A percentile compares a stretch with the other conserved stretches of the same genome.
Conservation (phyloP, 257 asterid species). For the Fraxinus quadrangulata region DNA sequence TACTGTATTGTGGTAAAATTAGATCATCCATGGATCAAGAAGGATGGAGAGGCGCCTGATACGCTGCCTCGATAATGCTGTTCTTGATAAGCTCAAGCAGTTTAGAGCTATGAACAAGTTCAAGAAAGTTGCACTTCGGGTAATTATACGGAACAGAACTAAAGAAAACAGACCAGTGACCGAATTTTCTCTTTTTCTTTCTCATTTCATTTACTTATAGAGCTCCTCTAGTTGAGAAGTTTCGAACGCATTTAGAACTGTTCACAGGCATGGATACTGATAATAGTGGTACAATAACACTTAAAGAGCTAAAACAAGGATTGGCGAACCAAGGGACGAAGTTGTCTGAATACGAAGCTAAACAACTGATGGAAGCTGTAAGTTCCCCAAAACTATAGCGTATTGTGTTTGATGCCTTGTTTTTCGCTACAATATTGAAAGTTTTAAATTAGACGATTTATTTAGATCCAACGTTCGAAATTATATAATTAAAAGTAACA, state of each 20-base stretch:
- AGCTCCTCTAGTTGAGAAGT: background rate
- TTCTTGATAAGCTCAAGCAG: constrained; percentile 63
- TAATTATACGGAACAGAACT: constrained; percentile 10
- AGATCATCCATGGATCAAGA: constrained; percentile 86
- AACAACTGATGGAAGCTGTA: constrained; percentile 78
- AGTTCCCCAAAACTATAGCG: constrained; percentile 17
- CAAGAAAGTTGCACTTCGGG: constrained; percentile 75
- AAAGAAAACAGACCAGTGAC: background rate
- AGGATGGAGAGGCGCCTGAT: constrained; percentile 80
- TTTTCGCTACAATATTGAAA: too few species aligned
- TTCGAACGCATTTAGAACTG: background rate
- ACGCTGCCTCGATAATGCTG: constrained; percentile 73
- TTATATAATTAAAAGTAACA: too few species aligned
- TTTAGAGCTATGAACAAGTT: constrained; percentile 76
- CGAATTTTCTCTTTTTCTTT: background rate
- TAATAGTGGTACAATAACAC: constrained; percentile 70
- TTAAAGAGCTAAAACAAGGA: constrained; percentile 69
- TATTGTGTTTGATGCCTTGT: background rate
- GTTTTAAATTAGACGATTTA: too few species aligned
- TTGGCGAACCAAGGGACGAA: constrained; percentile 69
- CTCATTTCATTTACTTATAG: background rate
- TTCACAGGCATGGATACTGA: constrained; percentile 46
- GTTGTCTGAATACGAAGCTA: constrained; percentile 60
- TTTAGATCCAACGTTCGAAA: too few species aligned
- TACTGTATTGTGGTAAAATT: background rate